These are phyloP conservation scores for Penicillium sp. DNA, from an alignment of 2,329 filamentous ascomycete species.

Conservation along the genomic window DNA sequence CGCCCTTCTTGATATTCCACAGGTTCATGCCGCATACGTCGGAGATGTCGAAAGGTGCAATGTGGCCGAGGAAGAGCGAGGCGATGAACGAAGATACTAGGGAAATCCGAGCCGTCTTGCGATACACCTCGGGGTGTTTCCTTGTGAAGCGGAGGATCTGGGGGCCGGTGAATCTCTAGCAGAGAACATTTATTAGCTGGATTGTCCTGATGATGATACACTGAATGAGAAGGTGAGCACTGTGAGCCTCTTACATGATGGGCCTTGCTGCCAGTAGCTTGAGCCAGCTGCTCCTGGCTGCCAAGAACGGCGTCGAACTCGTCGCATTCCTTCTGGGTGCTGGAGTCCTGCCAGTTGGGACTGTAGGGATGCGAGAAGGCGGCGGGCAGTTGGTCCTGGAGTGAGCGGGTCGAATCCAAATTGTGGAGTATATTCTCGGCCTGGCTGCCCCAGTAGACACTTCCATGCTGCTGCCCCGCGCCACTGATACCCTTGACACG, in stretches of 20 bases:
- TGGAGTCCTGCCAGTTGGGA: constrained; percentile 98
- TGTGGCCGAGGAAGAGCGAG: constrained; percentile 80
- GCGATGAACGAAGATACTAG: constrained; percentile 95
- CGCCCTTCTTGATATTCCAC: constrained; percentile 79
- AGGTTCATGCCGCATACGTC: constrained; percentile 97
- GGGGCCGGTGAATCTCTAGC: constrained; percentile 89
- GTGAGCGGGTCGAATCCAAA: constrained; percentile 63
- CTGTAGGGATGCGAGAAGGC: constrained; percentile 85
- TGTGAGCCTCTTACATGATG: constrained; percentile 73
- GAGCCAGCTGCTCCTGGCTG: constrained; percentile 68
- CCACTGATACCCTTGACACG: constrained; percentile 82
- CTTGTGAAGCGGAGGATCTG: constrained; percentile 89
- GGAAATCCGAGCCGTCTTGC: constrained; percentile 79
- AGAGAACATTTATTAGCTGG: neutral
- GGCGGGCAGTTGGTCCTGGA: constrained; percentile 72
- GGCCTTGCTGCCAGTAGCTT: constrained; percentile 85
- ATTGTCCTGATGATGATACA: too few relatives aligned
- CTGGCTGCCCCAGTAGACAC: constrained; percentile 83
- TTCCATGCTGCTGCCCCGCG: constrained; percentile 96
- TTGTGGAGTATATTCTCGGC: constrained; percentile 67
- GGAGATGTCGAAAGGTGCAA: constrained; percentile 89
- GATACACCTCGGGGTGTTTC: constrained; percentile 80
- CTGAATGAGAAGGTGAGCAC: too few relatives aligned
- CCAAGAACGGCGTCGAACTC: constrained; percentile 78
- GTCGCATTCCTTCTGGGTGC: constrained; percentile 90